Evolutionary conservation across 805 yeast genomes (phyloP).

Genomic region (Teunomyces aglyptinius): DNA sequence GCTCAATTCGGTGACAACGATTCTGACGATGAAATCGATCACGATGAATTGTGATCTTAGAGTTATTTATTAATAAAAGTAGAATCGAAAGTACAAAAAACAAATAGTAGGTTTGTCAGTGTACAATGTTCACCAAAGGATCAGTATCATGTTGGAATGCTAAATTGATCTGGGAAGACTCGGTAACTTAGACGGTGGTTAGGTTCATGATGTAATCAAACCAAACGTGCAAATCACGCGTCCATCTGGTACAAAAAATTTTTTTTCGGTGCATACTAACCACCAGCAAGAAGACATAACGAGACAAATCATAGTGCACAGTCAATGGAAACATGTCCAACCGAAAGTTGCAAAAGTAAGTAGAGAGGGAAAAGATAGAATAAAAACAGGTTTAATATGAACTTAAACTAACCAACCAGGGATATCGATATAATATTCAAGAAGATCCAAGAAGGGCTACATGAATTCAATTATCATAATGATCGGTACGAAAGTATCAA

Average conservation of each 20-base stretch:
- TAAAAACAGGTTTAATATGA: neutral
- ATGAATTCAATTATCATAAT: slow-evolving; percentile 43
- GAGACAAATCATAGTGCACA: neutral
- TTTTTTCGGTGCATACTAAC: slow-evolving; percentile 7
- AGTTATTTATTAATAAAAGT: slow-evolving; percentile 3
- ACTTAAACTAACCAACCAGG: slow-evolving; percentile 5
- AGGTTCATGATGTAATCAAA: neutral
- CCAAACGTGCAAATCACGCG: slow-evolving; percentile 8
- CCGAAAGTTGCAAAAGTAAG: slow-evolving; percentile 39
- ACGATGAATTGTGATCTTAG: slow-evolving; percentile 40
- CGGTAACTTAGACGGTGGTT: neutral
- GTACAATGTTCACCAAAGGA: too few relatives aligned
- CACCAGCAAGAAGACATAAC: slow-evolving; percentile 5
- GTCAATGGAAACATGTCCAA: slow-evolving; percentile 20
- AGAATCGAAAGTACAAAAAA: neutral
- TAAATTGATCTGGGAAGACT: neutral
- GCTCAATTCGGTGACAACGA: slow-evolving; percentile 43
- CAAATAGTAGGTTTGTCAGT: neutral
- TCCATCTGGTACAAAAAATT: slow-evolving; percentile 14
- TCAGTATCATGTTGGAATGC: too few relatives aligned
- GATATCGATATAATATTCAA: slow-evolving; percentile 33
- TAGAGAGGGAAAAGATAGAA: slow-evolving; percentile 5
- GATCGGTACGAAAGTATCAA: slow-evolving; percentile 38
- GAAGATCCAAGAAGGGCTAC: slow-evolving; percentile 45
- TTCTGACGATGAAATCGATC: slow-evolving; percentile 44